Conservation (phyloP, 1,284 basidiomycete genomes). For the Leccinum proliferum region DNA sequence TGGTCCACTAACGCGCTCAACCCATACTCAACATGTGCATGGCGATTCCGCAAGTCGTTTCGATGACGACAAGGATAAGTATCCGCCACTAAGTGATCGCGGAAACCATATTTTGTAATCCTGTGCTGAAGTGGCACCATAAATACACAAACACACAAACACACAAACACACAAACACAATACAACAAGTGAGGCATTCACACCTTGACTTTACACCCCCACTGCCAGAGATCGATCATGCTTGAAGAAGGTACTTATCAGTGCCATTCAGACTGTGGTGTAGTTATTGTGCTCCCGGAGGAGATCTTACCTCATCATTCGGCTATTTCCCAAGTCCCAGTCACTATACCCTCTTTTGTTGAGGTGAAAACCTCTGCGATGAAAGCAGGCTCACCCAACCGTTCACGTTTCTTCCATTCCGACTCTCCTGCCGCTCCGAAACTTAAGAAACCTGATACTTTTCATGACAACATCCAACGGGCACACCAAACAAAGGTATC, state of each 20-base stretch:
- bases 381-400: background rate
- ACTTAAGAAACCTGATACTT: background rate
- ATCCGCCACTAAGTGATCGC: too few relatives aligned
- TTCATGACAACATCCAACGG: background rate
- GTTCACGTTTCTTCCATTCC: background rate
- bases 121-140: background rate
- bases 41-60: too few relatives aligned
- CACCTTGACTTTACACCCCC: background rate
- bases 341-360: background rate
- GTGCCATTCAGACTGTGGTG: background rate
- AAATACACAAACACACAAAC: background rate
- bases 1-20: too few relatives aligned
- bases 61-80: too few relatives aligned
- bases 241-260: background rate
- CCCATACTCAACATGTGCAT: too few relatives aligned
- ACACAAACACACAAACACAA: background rate
- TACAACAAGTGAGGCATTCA: background rate
- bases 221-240: background rate
- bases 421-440: background rate
- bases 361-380: background rate
- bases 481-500: background rate
- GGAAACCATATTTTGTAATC: background rate
- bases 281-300: background rate
- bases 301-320: background rate
- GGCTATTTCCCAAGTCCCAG: background rate